These are phyloP conservation scores for Amanita exitialis DNA, from an alignment of 768 basidiomycete species.

Conservation along the genomic window DNA sequence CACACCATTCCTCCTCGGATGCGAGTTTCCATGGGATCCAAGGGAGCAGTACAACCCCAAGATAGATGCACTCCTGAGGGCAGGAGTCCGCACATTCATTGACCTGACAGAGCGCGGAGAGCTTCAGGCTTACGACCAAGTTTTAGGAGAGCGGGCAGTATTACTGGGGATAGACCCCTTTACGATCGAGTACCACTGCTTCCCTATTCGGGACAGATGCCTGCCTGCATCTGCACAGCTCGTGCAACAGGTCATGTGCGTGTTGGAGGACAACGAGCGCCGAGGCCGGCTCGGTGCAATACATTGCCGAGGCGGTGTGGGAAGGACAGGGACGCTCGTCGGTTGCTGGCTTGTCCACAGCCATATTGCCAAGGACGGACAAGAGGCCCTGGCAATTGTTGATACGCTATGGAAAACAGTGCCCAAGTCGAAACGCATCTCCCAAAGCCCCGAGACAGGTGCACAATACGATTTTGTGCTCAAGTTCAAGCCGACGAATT, in stretches of 20 bases:
- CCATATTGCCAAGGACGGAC: conserved; percentile 48
- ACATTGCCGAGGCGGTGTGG: conserved; percentile 75
- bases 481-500: conserved; percentile 30
- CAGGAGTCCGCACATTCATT: conserved; percentile 73
- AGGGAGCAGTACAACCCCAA: conserved; percentile 50
- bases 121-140: conserved; percentile 51
- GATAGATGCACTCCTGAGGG: conserved; percentile 59
- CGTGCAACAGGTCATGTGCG: conserved; percentile 49
- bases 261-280: conserved; percentile 48
- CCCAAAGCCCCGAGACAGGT: conserved; percentile 72
- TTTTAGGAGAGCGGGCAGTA: conserved; percentile 41
- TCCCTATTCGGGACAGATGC: conserved; percentile 67
- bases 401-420: conserved; percentile 65
- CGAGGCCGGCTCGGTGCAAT: conserved; percentile 59
- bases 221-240: conserved; percentile 50
- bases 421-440: conserved; percentile 68
- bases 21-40: conserved; percentile 75
- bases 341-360: conserved; percentile 75
- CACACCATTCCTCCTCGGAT: conserved; percentile 59
- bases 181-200: conserved; percentile 65
- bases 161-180: conserved; percentile 44
- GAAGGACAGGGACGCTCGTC: conserved; percentile 50
- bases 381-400: conserved; percentile 54
- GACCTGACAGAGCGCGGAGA: conserved; percentile 81
- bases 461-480: conserved; percentile 69